Conservation (phyloP, 129 eudicot genomes). For the Flaveria trinervia region DNA sequence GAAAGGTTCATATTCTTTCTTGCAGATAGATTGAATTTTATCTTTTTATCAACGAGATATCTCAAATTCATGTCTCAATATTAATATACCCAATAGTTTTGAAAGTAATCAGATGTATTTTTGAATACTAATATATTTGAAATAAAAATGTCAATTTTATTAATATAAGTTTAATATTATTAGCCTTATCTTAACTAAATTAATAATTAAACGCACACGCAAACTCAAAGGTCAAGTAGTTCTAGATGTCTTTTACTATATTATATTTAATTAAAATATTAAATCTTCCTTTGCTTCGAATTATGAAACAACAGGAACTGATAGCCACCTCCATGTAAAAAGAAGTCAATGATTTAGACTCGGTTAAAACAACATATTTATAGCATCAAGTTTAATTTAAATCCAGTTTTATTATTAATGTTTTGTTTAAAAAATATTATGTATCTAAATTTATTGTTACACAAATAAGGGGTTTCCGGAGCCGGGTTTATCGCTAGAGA, state of each 20-base stretch:
- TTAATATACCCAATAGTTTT: background rate
- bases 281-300: slow-evolving; percentile 10
- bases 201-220: slow-evolving; percentile 22
- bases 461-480: slow-evolving; percentile 49
- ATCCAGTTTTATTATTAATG: background rate
- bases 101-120: background rate
- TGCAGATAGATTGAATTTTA: no score
- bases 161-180: background rate
- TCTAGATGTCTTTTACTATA: slow-evolving; percentile 24
- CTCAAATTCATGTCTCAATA: background rate
- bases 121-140: background rate
- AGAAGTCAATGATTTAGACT: background rate
- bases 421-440: background rate
- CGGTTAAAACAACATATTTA: slow-evolving; percentile 3
- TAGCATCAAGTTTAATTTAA: background rate
- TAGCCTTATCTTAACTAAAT: slow-evolving; percentile 16
- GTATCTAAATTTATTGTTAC: background rate
- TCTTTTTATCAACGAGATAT: no score
- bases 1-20: no score
- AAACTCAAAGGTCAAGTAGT: slow-evolving; percentile 33
- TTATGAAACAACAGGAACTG: slow-evolving; percentile 22
- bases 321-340: slow-evolving; percentile 20
- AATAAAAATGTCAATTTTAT: background rate
- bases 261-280: background rate
- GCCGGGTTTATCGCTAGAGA: slow-evolving; percentile 54